Conservation (phyloP, 768 basidiomycete species). For the Epithele typhae region DNA sequence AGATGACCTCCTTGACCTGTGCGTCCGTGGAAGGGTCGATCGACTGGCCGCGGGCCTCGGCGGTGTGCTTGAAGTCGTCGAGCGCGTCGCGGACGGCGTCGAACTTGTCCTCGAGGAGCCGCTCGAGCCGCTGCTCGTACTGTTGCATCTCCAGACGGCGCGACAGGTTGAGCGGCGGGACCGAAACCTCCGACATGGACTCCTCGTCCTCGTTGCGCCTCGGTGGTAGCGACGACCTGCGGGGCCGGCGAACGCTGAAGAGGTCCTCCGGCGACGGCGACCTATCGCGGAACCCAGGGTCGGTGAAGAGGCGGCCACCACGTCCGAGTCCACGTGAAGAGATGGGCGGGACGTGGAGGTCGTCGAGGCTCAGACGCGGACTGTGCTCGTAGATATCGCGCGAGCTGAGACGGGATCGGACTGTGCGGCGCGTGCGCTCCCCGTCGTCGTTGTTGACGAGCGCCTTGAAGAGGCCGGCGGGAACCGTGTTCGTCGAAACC, state of each 20-base stretch:
- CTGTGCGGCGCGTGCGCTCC: conserved; percentile 62
- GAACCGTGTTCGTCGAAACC: conserved; percentile 67
- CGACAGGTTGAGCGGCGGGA: conserved; percentile 47
- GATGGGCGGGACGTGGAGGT: conserved; percentile 64
- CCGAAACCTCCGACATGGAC: conserved; percentile 39
- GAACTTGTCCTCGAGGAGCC: conserved; percentile 69
- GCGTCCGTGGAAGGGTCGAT: conserved; percentile 49
- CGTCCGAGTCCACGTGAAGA: conserved; percentile 50
- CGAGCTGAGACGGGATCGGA: conserved; percentile 75
- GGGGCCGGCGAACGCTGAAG: conserved; percentile 33
- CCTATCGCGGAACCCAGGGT: conserved; percentile 42
- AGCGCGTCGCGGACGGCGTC: conserved; percentile 43
- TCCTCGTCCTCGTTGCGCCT: conserved; percentile 45
- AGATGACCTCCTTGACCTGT: conserved; percentile 61
- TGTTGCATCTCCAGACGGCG: conserved; percentile 54
- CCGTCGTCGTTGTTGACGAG: conserved; percentile 47
- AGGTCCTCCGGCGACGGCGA: conserved; percentile 33
- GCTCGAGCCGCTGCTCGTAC: conserved; percentile 56
- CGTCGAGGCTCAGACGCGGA: conserved; percentile 72
- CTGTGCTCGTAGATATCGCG: conserved; percentile 61
- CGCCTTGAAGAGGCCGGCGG: conserved; percentile 84
- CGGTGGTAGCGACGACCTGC: conserved; percentile 36
- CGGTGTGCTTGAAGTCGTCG: conserved; percentile 14
- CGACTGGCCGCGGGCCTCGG: conserved; percentile 9
- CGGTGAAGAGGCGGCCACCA: conserved; percentile 51